Evolutionary conservation across 192 early-diverging fungal species (phyloP), one percentile per base, ranked within the genome.

Genomic region (Podila horticola): DNA sequence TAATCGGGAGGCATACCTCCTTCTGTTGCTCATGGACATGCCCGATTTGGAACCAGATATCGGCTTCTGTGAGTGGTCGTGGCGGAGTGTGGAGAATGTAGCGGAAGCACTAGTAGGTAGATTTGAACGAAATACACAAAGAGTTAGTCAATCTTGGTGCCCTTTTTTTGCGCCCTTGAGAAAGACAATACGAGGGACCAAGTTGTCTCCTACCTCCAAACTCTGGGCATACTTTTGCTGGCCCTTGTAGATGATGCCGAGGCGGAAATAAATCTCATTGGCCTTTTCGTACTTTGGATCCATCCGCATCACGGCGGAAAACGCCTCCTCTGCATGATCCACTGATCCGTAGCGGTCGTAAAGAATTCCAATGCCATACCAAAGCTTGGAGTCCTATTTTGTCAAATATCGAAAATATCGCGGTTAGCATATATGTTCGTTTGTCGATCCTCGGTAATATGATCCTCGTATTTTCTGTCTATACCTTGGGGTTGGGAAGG

Each of bases 1-100:
- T 52, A 22, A 6, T 22, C 4, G 19, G 38, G 8, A 59, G 59
- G 58, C 81, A 51, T 83, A 93, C 92, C 65, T 99, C 95, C 50
- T 95, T 96, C 81, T 94, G 93, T 70, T 96, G 95, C 82, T 99
- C 98, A 81, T 98, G 93, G 4, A 97, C 95, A 66, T 97, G 96
- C 10, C 97, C 98, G 66, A 97, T 98, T 83, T 99, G 97, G 85
- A 97, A 99, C 96, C 95, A 97, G 55, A 99, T 96, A 79, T 99
- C 98, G 5, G 91, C 89, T 74, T 97, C 95, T 22, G 95, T 96
- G 29, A 99, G 89, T 29, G 98, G 98, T 67, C 91, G 93, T n/a
- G 97, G 97, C 19, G 97, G 97, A 20, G 89, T 89, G 30, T 84
- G 81, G 4, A 98, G 81, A 62, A 97, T 97, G 84, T 96, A 95